A percentile compares a stretch with the other conserved stretches of the same genome.
Conservation (phyloP, 768 basidiomycete genomes). For the Calocybe gangraenosa region DNA sequence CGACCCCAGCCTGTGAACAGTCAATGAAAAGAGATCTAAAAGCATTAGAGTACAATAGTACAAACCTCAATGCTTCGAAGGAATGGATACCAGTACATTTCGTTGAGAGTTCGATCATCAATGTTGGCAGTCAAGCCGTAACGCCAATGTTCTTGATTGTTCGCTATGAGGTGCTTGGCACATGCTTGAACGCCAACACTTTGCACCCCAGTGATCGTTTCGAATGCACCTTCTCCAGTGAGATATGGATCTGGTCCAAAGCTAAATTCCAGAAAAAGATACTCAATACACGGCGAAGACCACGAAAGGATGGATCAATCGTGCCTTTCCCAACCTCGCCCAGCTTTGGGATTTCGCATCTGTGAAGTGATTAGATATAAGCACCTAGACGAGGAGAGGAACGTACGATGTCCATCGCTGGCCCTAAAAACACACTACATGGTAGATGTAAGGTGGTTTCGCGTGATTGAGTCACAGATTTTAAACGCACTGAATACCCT, state of each 20-base stretch:
- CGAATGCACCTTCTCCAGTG: slow-evolving; percentile 54
- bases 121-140: slow-evolving; percentile 42
- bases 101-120: slow-evolving; percentile 55
- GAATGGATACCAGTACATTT: slow-evolving; percentile 51
- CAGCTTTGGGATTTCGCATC: slow-evolving; percentile 51
- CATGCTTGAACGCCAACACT: slow-evolving; percentile 57
- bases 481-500: slow-evolving; percentile 47
- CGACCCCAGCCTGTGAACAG: slow-evolving; percentile 38
- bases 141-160: slow-evolving; percentile 51
- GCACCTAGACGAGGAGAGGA: background rate
- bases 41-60: background rate
- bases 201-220: slow-evolving; percentile 59
- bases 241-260: slow-evolving; percentile 64
- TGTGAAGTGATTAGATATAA: slow-evolving; percentile 13
- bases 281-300: slow-evolving; percentile 2
- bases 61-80: slow-evolving; percentile 43
- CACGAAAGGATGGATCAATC: background rate
- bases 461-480: background rate
- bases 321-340: slow-evolving; percentile 47
- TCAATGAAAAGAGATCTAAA: background rate
- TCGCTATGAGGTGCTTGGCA: slow-evolving; percentile 48
- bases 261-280: slow-evolving; percentile 23
- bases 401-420: slow-evolving; percentile 49
- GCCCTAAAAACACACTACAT: slow-evolving; percentile 47
- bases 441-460: background rate